Evolutionary conservation across 371 early-diverging fungal species (phyloP).

Genomic region (Sporodiniella umbellata): DNA sequence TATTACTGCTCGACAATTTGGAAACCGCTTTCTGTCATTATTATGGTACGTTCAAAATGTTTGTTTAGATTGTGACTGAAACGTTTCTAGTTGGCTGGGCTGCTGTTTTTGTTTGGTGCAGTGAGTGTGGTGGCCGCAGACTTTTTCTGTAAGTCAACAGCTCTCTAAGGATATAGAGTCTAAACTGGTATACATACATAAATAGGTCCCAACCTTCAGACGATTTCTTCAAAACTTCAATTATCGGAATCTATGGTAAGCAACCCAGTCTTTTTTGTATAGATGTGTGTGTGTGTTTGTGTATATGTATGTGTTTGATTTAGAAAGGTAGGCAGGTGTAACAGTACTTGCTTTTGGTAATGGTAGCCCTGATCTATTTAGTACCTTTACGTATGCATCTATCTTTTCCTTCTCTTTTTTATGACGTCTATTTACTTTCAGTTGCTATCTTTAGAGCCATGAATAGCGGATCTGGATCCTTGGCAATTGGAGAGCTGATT

Average conservation of each 20-base stretch:
- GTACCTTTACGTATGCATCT: conserved; percentile 61
- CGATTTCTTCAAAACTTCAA: conserved; percentile 55
- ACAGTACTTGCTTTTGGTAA: conserved; percentile 86
- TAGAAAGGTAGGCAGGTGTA: conserved; percentile 79
- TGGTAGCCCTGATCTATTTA: conserved; percentile 82
- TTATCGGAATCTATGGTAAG: conserved; percentile 67
- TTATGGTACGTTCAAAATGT: conserved; percentile 13
- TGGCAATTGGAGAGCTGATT: conserved; percentile 81
- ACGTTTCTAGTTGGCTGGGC: conserved; percentile 20
- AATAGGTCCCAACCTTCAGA: conserved; percentile 55
- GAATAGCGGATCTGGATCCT: conserved; percentile 66
- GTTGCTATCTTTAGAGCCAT: conserved; percentile 74
- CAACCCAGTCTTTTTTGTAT: not conserved
- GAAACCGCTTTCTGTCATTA: conserved; percentile 35
- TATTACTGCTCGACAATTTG: conserved; percentile 57
- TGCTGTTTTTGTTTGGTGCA: conserved; percentile 54
- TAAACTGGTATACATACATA: too few species aligned
- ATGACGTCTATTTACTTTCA: too few species aligned
- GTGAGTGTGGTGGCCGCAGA: conserved; percentile 68
- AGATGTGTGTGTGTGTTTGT: too few species aligned
- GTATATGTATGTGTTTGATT: conserved; percentile 4
- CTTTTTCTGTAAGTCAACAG: conserved; percentile 71
- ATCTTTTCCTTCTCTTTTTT: too few species aligned
- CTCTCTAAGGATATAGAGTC: too few species aligned
- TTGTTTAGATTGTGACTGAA: too few species aligned